Evolutionary conservation across 2,329 filamentous ascomycete species (phyloP), one percentile per base, ranked within the genome.

Genomic region (Botryotinia convoluta): DNA sequence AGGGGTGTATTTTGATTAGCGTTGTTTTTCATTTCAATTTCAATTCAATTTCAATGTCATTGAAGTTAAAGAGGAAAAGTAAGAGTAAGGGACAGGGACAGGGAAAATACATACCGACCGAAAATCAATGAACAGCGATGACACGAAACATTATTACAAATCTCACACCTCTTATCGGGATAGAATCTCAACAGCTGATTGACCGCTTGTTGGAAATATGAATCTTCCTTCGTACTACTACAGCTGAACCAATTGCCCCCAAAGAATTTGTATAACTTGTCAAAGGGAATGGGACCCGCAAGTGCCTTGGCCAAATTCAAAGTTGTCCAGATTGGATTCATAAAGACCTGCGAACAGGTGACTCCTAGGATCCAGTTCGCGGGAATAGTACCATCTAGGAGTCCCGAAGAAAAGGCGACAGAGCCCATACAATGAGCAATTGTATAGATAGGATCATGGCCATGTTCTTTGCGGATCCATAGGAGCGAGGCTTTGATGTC

Each of bases 381-480:
- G 0, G 88, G 87, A 69, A 91, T 88, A 0, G 86, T 87, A 54
- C 89, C 89, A 78, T 90, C 88, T 1, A 92, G 84, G 1, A 92
- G 82, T n/a, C 88, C 89, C 6, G 84, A 82, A 0, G 87, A 82
- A 71, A 88, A 84, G 1, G 89, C 87, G 0, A 91, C 88, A 61
- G 87, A 87, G 39, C 89, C 90, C 84, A 90, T 88, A 80, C 89
- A 92, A 81, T 92, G 89, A 1, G 86, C 85, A 51, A 91, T 84
- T 4, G 85, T 85, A 79, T 91, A 91, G 51, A 89, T 81, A 68
- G 83, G 84, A 35, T 80, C 77, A n/a, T 79, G 75, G 72, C 78
- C 74, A 75, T 81, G 68, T 35, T 78, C 69, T 14, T 81, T 73
- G 9, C 88, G 85, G 71, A 91, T 87, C 75, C 83, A 83, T 74